Percentiles rank a stretch among this genome's conserved stretches.
phyloP scores from a whole-genome alignment of 2,329 filamentous ascomycete species.

The Talaromyces albobiverticillius region DNA sequence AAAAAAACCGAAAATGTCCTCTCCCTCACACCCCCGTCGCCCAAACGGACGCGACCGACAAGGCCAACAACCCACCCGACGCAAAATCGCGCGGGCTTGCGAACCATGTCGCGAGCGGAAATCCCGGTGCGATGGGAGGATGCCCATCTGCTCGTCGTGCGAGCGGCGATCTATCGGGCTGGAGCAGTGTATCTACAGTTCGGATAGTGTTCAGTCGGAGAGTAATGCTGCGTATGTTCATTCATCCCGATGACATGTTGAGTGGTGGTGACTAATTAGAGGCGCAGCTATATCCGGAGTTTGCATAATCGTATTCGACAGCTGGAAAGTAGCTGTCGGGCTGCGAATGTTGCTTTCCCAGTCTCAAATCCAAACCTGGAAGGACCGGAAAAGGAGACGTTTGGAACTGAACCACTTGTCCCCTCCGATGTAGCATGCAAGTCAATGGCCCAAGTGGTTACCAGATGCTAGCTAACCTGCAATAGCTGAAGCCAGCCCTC shows the following conservation, averaged over 20 bases:
- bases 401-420: neutral
- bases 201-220: constrained; percentile 35
- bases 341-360: constrained; percentile 17
- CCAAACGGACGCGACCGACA: neutral
- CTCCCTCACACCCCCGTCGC: no score
- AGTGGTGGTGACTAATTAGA: neutral
- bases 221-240: constrained; percentile 32
- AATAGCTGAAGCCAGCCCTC: neutral
- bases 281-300: constrained; percentile 19
- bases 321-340: constrained; percentile 24
- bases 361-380: neutral
- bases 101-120: constrained; percentile 44
- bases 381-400: neutral
- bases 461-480: no score
- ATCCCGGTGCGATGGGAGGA: constrained; percentile 42
- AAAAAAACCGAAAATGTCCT: no score
- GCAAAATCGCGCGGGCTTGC: constrained; percentile 39
- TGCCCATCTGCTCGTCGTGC: constrained; percentile 46
- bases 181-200: constrained; percentile 39
- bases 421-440: neutral
- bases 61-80: neutral
- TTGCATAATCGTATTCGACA: constrained; percentile 28
- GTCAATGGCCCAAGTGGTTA: no score
- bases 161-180: constrained; percentile 30
- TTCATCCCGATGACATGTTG: neutral